A percentile compares a stretch with the other conserved stretches of the same genome.
phyloP scores from a whole-genome alignment of 768 basidiomycete genomes.

The Mycena chlorophos region DNA sequence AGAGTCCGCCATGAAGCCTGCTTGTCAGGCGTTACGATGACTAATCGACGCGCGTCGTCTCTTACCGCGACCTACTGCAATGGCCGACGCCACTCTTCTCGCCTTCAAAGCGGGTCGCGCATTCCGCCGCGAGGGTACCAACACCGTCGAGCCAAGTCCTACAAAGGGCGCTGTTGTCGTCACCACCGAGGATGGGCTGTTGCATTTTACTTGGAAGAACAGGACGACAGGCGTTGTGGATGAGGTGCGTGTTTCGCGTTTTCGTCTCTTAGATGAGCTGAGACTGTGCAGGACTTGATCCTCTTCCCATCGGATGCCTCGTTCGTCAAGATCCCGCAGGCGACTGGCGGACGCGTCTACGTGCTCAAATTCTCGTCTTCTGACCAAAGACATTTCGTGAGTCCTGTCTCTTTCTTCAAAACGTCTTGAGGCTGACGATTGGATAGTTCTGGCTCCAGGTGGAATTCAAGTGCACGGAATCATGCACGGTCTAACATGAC shows the following conservation, averaged over 20 bases:
- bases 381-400: constrained; percentile 85
- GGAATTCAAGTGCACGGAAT: constrained; percentile 7
- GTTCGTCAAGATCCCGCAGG: constrained; percentile 72
- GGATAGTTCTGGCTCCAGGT: constrained; percentile 88
- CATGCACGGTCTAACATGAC: constrained; percentile 1
- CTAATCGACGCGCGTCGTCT: not conserved
- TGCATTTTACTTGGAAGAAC: constrained; percentile 83
- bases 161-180: constrained; percentile 76
- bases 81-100: constrained; percentile 47
- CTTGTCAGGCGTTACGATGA: constrained; percentile 21
- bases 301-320: constrained; percentile 84
- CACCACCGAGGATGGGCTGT: constrained; percentile 68
- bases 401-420: constrained; percentile 27
- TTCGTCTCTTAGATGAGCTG: constrained; percentile 5
- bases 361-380: constrained; percentile 92
- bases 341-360: constrained; percentile 72
- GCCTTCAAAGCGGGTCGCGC: constrained; percentile 76
- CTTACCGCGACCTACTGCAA: constrained; percentile 18
- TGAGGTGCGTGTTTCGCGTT: constrained; percentile 56
- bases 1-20: constrained; percentile 13
- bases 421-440: constrained; percentile 12
- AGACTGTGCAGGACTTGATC: constrained; percentile 67
- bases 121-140: constrained; percentile 64
- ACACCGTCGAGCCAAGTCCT: constrained; percentile 64
- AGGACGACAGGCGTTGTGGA: constrained; percentile 57